These are phyloP conservation scores for Ampelocalamus luodianensis DNA, from an alignment of 176 grass and related monocot genomes.

Conservation along the genomic window DNA sequence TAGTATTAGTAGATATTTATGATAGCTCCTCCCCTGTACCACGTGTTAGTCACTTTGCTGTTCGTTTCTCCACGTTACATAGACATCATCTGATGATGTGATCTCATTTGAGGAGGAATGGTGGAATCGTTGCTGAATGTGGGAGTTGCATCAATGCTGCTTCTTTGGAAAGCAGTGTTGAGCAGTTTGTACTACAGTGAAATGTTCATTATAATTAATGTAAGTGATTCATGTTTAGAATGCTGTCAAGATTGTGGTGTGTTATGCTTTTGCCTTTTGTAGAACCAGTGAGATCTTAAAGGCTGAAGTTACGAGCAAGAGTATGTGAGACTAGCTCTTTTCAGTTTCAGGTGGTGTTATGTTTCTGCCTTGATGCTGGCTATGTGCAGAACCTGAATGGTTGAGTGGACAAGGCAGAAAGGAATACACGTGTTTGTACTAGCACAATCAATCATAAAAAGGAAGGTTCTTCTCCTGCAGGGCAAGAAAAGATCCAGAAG, in stretches of 20 bases:
- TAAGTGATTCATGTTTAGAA: neutral
- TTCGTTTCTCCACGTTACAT: constrained; percentile 34
- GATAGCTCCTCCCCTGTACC: constrained; percentile 34
- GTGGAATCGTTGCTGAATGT: neutral
- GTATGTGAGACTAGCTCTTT: neutral
- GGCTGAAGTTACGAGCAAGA: neutral
- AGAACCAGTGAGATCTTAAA: neutral
- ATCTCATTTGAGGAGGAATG: constrained; percentile 33
- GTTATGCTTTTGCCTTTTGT: constrained; percentile 10
- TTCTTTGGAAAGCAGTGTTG: neutral
- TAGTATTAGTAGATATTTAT: constrained; percentile 29
- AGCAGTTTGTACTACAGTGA: neutral
- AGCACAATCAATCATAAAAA: neutral
- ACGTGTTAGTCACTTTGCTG: constrained; percentile 31
- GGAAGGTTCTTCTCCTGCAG: neutral
- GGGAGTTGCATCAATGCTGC: constrained; percentile 13
- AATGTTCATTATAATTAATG: neutral
- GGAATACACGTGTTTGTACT: neutral
- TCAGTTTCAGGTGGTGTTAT: neutral
- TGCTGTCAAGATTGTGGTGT: neutral
- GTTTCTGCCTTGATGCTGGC: neutral
- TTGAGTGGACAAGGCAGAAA: neutral
- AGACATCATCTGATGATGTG: constrained; percentile 40
- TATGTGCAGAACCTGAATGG: neutral
- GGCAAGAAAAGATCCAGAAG: neutral